Percentiles rank a stretch among this genome's conserved stretches.
Evolutionary conservation across 2,329 filamentous ascomycete species (phyloP).

Genomic region (Colletotrichum filicis): DNA sequence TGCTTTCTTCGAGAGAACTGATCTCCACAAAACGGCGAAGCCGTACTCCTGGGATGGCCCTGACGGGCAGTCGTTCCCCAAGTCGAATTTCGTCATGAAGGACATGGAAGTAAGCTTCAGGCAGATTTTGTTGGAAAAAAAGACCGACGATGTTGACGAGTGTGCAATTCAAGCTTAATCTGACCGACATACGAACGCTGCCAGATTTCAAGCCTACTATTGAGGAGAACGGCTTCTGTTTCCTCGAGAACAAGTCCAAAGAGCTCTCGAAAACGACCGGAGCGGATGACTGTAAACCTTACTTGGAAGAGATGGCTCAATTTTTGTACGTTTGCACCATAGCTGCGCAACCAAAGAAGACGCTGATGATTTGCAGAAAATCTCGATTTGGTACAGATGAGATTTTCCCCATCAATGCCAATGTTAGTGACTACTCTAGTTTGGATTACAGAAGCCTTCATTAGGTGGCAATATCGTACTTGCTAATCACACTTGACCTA

Average conservation of each 20-base stretch:
- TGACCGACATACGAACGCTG: neutral
- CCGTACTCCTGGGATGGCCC: constrained; percentile 4
- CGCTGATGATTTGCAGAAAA: neutral
- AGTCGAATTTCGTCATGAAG: constrained; percentile 5
- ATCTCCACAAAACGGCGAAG: neutral
- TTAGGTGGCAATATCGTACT: neutral
- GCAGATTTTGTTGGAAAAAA: neutral
- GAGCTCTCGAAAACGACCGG: neutral
- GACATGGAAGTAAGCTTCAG: constrained; percentile 3
- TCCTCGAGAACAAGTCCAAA: neutral
- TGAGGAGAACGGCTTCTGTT: constrained; percentile 9
- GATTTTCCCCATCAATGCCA: neutral
- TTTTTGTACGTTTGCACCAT: neutral
- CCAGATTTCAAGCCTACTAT: neutral
- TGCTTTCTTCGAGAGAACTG: neutral
- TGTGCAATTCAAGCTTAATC: neutral
- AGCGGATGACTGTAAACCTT: neutral
- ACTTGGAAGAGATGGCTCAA: neutral
- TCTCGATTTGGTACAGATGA: neutral
- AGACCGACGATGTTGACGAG: neutral
- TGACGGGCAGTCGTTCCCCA: neutral
- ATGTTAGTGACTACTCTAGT: neutral
- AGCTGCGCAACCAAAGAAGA: neutral
- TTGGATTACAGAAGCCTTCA: neutral
- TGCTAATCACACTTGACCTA: neutral